phyloP scores from a whole-genome alignment of 208 protist genomes.

The Naegleria lovaniensis region DNA sequence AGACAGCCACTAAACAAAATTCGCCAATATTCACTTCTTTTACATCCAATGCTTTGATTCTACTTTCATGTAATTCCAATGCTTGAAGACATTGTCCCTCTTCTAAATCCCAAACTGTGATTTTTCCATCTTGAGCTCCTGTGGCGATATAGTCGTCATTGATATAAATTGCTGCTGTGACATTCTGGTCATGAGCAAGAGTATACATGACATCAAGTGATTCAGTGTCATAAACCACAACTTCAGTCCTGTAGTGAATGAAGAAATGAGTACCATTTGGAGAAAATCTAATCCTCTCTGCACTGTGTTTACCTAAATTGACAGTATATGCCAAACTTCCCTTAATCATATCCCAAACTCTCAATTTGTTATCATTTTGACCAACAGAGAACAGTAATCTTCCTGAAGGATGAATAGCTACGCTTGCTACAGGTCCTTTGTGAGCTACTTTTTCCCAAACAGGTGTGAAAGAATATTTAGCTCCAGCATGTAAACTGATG shows the following conservation, averaged over 20 bases:
- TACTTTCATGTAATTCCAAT: not conserved
- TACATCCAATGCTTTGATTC: not conserved
- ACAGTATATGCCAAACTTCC: not conserved
- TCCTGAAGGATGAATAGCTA: slow-evolving; percentile 16
- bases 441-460: slow-evolving; percentile 17
- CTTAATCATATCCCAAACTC: slow-evolving; percentile 1
- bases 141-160: not conserved
- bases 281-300: not conserved
- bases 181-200: not conserved
- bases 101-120: not conserved
- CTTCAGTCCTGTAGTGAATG: no score
- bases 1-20: not conserved
- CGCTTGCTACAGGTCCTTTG: no score
- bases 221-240: slow-evolving; percentile 2
- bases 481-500: not conserved
- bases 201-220: not conserved
- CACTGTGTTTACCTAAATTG: not conserved
- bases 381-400: not conserved
- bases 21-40: not conserved
- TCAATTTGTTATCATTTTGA: slow-evolving; percentile 18
- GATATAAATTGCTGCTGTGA: not conserved
- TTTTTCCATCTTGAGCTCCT: not conserved
- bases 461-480: not conserved
- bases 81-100: not conserved
- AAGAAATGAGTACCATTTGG: not conserved